phyloP scores from a whole-genome alignment of 805 yeast genomes.

The Wickerhamomyces hampshirensis region DNA sequence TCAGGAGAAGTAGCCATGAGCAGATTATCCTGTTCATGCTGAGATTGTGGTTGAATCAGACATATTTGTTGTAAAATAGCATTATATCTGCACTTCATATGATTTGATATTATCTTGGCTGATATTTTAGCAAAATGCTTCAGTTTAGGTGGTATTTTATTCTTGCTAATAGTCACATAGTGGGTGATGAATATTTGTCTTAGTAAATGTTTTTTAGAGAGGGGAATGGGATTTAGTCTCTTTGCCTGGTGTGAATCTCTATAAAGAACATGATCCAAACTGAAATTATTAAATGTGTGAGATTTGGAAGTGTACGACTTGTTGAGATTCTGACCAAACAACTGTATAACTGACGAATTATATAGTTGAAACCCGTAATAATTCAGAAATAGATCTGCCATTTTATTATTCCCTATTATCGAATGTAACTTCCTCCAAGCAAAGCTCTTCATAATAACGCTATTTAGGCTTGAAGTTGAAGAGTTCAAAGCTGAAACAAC shows the following conservation, averaged over 20 bases:
- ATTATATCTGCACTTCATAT: constrained; percentile 30
- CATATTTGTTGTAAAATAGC: constrained; percentile 34
- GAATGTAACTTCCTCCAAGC: constrained; percentile 34
- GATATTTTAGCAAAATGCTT: constrained; percentile 15
- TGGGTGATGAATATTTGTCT: no score
- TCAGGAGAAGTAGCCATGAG: constrained; percentile 28
- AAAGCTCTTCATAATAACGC: constrained; percentile 35
- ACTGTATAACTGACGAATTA: constrained; percentile 7
- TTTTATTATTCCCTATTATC: constrained; percentile 7
- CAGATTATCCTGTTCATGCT: constrained; percentile 23
- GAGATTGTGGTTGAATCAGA: constrained; percentile 16
- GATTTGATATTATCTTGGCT: constrained; percentile 27
- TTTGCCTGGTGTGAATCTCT: constrained; percentile 1
- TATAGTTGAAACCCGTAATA: constrained; percentile 7
- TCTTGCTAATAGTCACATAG: no score
- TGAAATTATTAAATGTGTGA: neutral
- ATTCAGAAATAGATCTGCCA: constrained; percentile 12
- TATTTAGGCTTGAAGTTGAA: constrained; percentile 32
- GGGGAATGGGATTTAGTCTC: constrained; percentile 11
- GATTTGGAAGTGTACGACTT: neutral
- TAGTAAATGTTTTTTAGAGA: neutral
- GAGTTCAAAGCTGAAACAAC: constrained; percentile 28
- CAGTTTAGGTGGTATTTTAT: constrained; percentile 22
- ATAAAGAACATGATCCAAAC: constrained; percentile 13
- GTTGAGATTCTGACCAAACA: constrained; percentile 15